phyloP scores from a whole-genome alignment of 2,329 filamentous ascomycete species.

The Ascochyta lentis region DNA sequence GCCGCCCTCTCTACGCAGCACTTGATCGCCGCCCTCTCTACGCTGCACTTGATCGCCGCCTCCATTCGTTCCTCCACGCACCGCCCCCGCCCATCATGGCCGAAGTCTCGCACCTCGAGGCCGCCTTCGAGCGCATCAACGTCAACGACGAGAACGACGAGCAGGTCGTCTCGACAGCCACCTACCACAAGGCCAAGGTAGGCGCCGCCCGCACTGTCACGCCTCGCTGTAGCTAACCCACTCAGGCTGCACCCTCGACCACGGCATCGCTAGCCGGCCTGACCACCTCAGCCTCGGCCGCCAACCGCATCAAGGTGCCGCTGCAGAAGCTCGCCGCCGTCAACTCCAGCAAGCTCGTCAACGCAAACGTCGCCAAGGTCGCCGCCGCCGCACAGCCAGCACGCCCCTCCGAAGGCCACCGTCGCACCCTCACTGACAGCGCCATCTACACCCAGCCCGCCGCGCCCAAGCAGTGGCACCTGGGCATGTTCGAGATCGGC shows the following conservation, averaged over 20 bases:
- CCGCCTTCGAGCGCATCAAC: conserved; percentile 87
- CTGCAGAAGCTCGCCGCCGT: conserved; percentile 87
- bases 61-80: conserved; percentile 5
- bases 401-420: conserved; percentile 49
- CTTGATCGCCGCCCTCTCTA: neutral
- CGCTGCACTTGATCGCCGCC: neutral
- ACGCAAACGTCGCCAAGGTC: conserved; percentile 67
- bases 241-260: conserved; percentile 50
- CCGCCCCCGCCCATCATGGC: conserved; percentile 57
- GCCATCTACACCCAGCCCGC: conserved; percentile 51
- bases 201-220: conserved; percentile 11
- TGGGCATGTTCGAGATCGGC: conserved; percentile 94
- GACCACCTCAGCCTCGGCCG: conserved; percentile 50
- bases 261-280: conserved; percentile 56
- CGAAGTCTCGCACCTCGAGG: conserved; percentile 76
- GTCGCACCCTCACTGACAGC: conserved; percentile 56
- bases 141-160: conserved; percentile 85
- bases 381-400: conserved; percentile 67
- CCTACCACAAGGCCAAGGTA: conserved; percentile 81
- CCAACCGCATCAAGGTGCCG: conserved; percentile 71
- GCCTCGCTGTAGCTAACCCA: conserved; percentile 26
- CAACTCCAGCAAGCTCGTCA: conserved; percentile 62
- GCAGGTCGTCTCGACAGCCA: conserved; percentile 61
- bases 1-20: neutral
- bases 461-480: conserved; percentile 69